A percentile compares a stretch with the other conserved stretches of the same genome.
These are phyloP conservation scores for Xanthoconium stramineum DNA, from an alignment of 768 basidiomycete genomes.

Conservation along the genomic window DNA sequence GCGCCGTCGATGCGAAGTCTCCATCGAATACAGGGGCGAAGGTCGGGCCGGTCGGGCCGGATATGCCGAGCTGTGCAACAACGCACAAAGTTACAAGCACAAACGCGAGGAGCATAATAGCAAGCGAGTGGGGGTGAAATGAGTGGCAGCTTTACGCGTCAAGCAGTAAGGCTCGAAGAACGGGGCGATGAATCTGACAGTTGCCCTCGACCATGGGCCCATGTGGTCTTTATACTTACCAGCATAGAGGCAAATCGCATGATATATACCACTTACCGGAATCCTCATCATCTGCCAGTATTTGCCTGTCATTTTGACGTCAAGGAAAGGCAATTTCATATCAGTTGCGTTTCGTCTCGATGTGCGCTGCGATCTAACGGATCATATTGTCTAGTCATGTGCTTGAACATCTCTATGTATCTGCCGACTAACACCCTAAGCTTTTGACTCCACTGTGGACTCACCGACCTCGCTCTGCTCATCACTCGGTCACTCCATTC, in stretches of 20 bases:
- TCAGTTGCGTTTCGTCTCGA: neutral
- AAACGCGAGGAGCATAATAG: slow-evolving; percentile 14
- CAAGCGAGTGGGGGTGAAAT: slow-evolving; percentile 16
- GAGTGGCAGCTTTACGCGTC: slow-evolving; percentile 17
- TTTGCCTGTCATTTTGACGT: neutral
- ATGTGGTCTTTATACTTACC: slow-evolving; percentile 3
- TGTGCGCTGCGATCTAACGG: neutral
- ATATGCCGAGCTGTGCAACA: slow-evolving; percentile 1
- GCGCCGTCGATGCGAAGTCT: neutral
- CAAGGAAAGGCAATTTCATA: neutral
- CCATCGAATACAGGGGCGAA: neutral
- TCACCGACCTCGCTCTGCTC: neutral
- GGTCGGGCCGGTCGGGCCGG: slow-evolving; percentile 14
- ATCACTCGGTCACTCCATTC: slow-evolving; percentile 4
- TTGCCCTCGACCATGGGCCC: neutral
- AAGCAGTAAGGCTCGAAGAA: slow-evolving; percentile 8
- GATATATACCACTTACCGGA: neutral
- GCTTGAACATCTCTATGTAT: slow-evolving; percentile 7
- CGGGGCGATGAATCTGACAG: neutral
- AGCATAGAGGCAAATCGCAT: slow-evolving; percentile 2
- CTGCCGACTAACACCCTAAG: neutral
- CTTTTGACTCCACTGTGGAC: slow-evolving; percentile 7
- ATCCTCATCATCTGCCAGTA: too few relatives aligned
- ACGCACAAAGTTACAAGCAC: slow-evolving; percentile 11
- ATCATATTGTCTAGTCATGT: neutral